Evolutionary conservation across 2,329 filamentous ascomycete species (phyloP), one percentile per base, ranked within the genome.

Genomic region (Alternaria angustiovoidea): DNA sequence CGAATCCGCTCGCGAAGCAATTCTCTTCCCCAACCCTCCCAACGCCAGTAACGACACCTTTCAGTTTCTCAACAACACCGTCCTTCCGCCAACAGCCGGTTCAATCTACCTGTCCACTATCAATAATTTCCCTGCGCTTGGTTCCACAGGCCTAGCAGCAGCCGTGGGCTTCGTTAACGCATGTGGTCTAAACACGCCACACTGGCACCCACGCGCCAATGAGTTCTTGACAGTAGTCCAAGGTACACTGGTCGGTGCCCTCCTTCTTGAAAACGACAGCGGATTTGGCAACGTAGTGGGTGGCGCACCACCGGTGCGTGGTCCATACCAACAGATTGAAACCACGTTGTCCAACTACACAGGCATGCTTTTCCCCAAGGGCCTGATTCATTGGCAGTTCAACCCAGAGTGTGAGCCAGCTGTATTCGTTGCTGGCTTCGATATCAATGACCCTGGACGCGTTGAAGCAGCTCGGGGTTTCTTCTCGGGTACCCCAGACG

Each of bases 61-160:
- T 48, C 67, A 69, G 30, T 69, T 68, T 54, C 62, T 69, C 51
- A 65, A 70, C 62, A 76, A 74, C 68, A 77, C 65, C 14, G 79
- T 81, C 59, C 73, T 77, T 44, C 39, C 67, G 5, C 63, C 65
- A 2, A 69, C 67, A 2, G 84, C 83, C 39, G 84, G 84, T 41
- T 79, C 84, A 67, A 78, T 86, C 61, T 75, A 85, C 38, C 78
- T 81, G 20, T 84, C 85, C 44, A 86, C 87, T 77, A 81, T 85
- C 70, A 83, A 84, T 75, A 83, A 81, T 36, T 88, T 87, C 75
- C 86, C 86, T 3, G 84, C 85, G 26, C 81, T 88, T 20, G 82
- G 86, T 20, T 81, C 83, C 48, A 85, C 83, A 4, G 81, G 81
- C 20, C 75, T 82, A 36, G 81, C 80, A 58, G 84, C 85, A 78